Conservation (phyloP, 495 filamentous ascomycete species). For the Neurospora africana region DNA sequence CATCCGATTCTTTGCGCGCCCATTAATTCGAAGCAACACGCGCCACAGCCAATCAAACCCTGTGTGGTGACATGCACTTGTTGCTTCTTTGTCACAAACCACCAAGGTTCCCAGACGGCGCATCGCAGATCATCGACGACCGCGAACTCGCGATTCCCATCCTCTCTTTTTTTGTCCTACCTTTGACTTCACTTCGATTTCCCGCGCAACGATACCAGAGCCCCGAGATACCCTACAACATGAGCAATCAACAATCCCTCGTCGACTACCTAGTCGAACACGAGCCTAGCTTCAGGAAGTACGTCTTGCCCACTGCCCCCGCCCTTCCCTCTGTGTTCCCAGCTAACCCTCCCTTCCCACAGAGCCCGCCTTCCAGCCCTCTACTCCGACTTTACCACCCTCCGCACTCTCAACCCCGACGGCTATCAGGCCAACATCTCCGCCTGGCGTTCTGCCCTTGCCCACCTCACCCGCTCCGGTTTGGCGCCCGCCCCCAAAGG, state of each 20-base stretch:
- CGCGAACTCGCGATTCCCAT: neutral
- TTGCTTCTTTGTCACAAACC: neutral
- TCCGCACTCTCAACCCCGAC: conserved; percentile 75
- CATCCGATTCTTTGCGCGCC: neutral
- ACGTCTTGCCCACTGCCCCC: neutral
- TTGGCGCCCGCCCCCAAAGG: conserved; percentile 40
- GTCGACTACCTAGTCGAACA: conserved; percentile 36
- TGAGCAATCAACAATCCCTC: conserved; percentile 24
- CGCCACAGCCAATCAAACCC: neutral
- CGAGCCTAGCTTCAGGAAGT: conserved; percentile 37
- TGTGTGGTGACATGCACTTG: neutral
- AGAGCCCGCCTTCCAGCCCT: conserved; percentile 82
- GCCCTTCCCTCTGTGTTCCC: neutral
- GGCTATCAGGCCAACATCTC: conserved; percentile 77
- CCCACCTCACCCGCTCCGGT: conserved; percentile 55
- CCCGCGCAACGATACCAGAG: neutral
- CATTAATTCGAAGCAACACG: neutral
- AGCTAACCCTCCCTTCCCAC: conserved; percentile 2
- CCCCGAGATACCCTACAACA: conserved; percentile 3
- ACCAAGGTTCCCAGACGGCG: neutral
- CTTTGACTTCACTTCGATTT: neutral
- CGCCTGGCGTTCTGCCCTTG: conserved; percentile 72
- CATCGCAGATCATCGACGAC: neutral
- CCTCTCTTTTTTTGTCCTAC: neutral
- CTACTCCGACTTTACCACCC: conserved; percentile 82